Conservation (phyloP, 805 yeast species). For the Saturnispora zaruensis region DNA sequence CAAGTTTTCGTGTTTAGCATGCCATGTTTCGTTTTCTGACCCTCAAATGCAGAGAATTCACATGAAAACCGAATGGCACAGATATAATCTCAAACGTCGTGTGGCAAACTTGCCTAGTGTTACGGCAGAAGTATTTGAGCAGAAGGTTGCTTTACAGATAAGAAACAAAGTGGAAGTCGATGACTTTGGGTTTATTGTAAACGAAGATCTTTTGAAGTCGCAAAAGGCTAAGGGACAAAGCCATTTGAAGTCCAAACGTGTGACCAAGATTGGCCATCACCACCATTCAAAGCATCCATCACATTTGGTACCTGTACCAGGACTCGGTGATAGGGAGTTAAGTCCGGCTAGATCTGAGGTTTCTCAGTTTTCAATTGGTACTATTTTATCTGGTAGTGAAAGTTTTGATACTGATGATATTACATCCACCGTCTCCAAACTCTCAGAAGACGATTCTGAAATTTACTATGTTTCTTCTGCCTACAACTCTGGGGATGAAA, state of each 20-base stretch:
- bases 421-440: constrained; percentile 14
- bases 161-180: constrained; percentile 29
- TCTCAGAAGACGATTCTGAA: constrained; percentile 12
- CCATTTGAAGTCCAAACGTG: constrained; percentile 15
- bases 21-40: constrained; percentile 69
- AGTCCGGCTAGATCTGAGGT: constrained; percentile 50
- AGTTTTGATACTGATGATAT: constrained; percentile 19
- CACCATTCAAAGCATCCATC: background rate
- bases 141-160: constrained; percentile 21
- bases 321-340: constrained; percentile 24
- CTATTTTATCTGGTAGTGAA: constrained; percentile 17
- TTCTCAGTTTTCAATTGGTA: constrained; percentile 48
- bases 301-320: background rate
- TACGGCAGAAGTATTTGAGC: constrained; percentile 22
- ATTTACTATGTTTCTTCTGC: constrained; percentile 8
- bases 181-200: constrained; percentile 43
- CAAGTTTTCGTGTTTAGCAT: constrained; percentile 71
- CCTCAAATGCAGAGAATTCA: constrained; percentile 86
- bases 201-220: constrained; percentile 2
- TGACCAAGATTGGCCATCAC: background rate
- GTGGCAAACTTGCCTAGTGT: constrained; percentile 79
- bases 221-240: constrained; percentile 5
- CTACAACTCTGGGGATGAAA: constrained; percentile 12
- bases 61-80: constrained; percentile 98
- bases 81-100: constrained; percentile 88